These are phyloP conservation scores for Spathaspora boniae DNA, from an alignment of 805 yeast genomes.

Conservation along the genomic window DNA sequence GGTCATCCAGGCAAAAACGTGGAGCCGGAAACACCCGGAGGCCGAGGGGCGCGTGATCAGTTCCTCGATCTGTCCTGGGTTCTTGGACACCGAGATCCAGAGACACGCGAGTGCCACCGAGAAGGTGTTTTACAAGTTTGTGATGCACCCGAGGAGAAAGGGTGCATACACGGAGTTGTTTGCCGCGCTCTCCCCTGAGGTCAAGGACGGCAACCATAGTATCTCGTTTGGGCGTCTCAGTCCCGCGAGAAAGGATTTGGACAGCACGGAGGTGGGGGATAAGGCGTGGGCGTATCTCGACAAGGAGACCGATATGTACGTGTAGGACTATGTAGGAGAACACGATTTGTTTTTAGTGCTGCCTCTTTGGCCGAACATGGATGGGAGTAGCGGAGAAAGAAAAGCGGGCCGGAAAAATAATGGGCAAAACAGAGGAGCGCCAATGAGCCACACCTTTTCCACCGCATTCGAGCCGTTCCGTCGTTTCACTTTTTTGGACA, in stretches of 20 bases:
- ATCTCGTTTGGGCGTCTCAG: conserved; percentile 31
- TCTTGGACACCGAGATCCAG: conserved; percentile 29
- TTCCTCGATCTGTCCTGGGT: conserved; percentile 41
- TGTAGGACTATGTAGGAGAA: no score
- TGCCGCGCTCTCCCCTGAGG: conserved; percentile 38
- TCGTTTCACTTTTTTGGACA: no score
- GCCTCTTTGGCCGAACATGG: no score
- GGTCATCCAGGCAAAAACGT: conserved; percentile 31
- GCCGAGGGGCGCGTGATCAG: conserved; percentile 27
- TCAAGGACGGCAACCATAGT: conserved; percentile 32
- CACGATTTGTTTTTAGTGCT: no score
- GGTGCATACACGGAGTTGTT: conserved; percentile 45
- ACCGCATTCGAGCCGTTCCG: no score
- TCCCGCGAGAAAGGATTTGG: conserved; percentile 5
- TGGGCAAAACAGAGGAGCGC: no score
- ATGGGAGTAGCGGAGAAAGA: no score
- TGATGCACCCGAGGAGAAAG: conserved; percentile 20
- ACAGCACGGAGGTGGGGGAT: conserved; percentile 3
- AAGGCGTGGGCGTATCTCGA: conserved; percentile 6
- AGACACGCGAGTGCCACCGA: conserved; percentile 15
- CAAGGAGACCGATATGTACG: conserved; percentile 3
- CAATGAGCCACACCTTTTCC: no score
- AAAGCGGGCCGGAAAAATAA: no score
- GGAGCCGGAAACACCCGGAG: conserved; percentile 27
- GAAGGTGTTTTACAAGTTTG: conserved; percentile 6